Evolutionary conservation across 2,329 filamentous ascomycete genomes (phyloP), one percentile per base, ranked within the genome.

Genomic region (Fusarium hostae): DNA sequence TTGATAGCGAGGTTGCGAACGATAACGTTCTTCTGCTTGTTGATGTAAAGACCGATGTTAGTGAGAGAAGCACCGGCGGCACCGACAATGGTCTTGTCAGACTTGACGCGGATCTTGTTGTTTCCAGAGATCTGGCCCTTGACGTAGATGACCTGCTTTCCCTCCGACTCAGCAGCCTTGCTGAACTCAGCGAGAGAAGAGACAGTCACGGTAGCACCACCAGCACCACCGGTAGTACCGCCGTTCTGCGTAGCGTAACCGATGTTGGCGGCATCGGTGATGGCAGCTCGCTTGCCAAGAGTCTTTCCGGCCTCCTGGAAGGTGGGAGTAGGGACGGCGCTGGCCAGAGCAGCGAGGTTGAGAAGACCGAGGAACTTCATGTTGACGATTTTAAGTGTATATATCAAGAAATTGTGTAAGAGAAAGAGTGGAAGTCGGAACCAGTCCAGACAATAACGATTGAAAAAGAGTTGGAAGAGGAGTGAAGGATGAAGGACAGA

Each of bases 1-100:
- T 85, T 80, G 73, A 90, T 88, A 67, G 84, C 85, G 66, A 91
- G 77, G 83, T 91, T 91, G 39, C 88, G 86, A 70, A 91, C 78
- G 70, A 91, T 90, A 64, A 91, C 87, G 77, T 91, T 91, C 62
- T 79, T 82, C 40, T 82, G 81, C 44, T 82, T 81, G 72, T 85
- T 84, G 79, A 91, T 82, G 68, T 85, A 84, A 58, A 90, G 79
- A 30, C 88, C 88, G 54, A 86, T 76, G 35, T 86, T 84, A 35
- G 77, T 82, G 69, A 85, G 76, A 77, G 81, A 78, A 52, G 78
- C 76, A 60, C 79, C 80, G 3, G 71, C 20, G 8, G 77, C 80
- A 48, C 84, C 84, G 34, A 86, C 78, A 59, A 86, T 84, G 64
- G 80, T 83, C 75, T 84, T 86, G 78, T 86, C 80, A 48, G 82